phyloP scores from a whole-genome alignment of 345 rosid species.

The Anacardium occidentale region DNA sequence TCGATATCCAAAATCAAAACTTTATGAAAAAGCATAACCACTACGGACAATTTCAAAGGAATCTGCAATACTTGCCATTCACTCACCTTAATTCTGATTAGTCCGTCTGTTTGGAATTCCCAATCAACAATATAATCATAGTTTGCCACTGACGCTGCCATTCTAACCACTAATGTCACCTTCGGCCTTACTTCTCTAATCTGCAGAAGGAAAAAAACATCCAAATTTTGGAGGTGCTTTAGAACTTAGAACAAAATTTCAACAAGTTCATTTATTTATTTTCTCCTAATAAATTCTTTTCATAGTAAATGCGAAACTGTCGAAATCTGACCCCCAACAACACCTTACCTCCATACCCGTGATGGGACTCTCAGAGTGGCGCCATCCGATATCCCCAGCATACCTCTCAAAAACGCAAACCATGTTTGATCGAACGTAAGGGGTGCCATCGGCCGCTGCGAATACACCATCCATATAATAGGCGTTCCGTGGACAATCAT shows the following conservation, averaged over 20 bases:
- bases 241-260: too few species aligned
- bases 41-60: background rate
- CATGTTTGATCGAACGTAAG: slow-evolving; percentile 74
- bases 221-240: too few species aligned
- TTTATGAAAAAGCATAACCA: background rate
- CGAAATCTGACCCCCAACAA: background rate
- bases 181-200: slow-evolving; percentile 78
- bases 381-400: slow-evolving; percentile 83
- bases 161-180: slow-evolving; percentile 85
- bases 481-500: slow-evolving; percentile 85
- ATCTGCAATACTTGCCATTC: background rate
- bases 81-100: slow-evolving; percentile 65
- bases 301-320: background rate
- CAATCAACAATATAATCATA: slow-evolving; percentile 87
- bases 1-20: background rate
- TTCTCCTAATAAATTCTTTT: too few species aligned
- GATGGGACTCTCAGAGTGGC: slow-evolving; percentile 74
- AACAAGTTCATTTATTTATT: too few species aligned
- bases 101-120: slow-evolving; percentile 87
- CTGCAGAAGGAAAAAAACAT: slow-evolving; percentile 33
- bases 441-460: slow-evolving; percentile 61
- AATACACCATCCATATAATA: slow-evolving; percentile 81
- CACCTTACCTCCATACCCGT: slow-evolving; percentile 55
- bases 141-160: slow-evolving; percentile 89
- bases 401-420: slow-evolving; percentile 79